phyloP scores from a whole-genome alignment of 2,329 filamentous ascomycete species.

The Fusarium palustre region DNA sequence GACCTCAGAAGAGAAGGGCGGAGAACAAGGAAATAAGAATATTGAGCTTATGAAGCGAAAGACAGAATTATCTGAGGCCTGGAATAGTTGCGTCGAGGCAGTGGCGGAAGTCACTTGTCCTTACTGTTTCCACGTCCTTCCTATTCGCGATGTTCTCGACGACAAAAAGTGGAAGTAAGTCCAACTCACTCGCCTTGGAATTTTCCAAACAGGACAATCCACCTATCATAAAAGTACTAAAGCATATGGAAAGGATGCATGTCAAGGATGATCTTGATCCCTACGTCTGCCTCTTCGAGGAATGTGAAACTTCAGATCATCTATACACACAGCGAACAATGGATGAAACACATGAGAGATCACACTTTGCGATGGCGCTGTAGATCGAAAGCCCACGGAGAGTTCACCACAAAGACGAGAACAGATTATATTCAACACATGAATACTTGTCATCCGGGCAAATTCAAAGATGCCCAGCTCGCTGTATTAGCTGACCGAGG shows the following conservation, averaged over 20 bases:
- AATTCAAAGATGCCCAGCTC: neutral
- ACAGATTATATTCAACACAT: neutral
- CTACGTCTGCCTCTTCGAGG: neutral
- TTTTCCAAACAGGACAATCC: too few species aligned
- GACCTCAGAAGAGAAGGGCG: too few species aligned
- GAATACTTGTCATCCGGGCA: neutral
- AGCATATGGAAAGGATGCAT: neutral
- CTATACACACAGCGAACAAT: neutral
- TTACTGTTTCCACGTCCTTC: neutral
- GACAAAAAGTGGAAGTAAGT: neutral
- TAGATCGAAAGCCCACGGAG: neutral
- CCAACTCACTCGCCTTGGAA: too few species aligned
- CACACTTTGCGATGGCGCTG: neutral
- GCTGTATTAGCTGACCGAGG: too few species aligned
- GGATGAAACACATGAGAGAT: neutral
- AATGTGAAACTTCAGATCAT: neutral
- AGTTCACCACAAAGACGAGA: neutral
- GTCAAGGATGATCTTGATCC: neutral
- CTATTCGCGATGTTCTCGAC: neutral
- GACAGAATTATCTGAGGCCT: neutral
- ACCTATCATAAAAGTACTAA: too few species aligned
- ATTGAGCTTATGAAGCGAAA: neutral
- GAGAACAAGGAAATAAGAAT: too few species aligned
- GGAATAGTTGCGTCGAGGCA: neutral
- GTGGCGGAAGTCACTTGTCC: neutral